phyloP scores from a whole-genome alignment of 208 protist species.

The Sergeia podlipaevii region DNA sequence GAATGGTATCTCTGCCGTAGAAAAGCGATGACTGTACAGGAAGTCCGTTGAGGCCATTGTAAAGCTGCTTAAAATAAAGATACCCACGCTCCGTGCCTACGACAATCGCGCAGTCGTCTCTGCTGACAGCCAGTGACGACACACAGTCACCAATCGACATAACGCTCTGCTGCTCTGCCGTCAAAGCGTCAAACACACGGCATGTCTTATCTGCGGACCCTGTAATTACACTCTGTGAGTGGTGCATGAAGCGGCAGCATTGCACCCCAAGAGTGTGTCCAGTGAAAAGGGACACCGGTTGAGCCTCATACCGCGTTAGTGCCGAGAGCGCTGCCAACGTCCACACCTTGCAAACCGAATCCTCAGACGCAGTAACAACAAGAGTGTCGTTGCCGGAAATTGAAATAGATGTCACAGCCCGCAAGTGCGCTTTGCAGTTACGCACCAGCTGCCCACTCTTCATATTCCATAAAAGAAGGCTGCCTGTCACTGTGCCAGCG shows the following conservation, averaged over 20 bases:
- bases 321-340: constrained; percentile 26
- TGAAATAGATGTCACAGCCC: constrained; percentile 45
- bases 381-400: constrained; percentile 54
- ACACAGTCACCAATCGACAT: constrained; percentile 60
- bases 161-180: constrained; percentile 38
- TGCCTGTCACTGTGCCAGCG: constrained; percentile 47
- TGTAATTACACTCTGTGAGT: constrained; percentile 42
- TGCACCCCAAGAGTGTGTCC: constrained; percentile 68
- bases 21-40: too few species aligned
- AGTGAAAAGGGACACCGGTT: constrained; percentile 39
- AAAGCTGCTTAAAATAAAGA: constrained; percentile 42
- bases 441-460: constrained; percentile 60
- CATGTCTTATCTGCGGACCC: constrained; percentile 67
- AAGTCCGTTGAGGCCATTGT: constrained; percentile 4
- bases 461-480: constrained; percentile 70
- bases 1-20: too few species aligned
- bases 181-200: constrained; percentile 55
- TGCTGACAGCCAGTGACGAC: constrained; percentile 35
- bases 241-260: constrained; percentile 58
- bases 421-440: constrained; percentile 57
- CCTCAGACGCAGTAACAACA: constrained; percentile 67
- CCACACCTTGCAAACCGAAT: constrained; percentile 80
- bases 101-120: constrained; percentile 38
- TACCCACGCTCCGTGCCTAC: constrained; percentile 50
- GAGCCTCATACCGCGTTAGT: constrained; percentile 10